Conservation (phyloP, 352 stramenopile genomes). For the Thraustotheca clavata region DNA sequence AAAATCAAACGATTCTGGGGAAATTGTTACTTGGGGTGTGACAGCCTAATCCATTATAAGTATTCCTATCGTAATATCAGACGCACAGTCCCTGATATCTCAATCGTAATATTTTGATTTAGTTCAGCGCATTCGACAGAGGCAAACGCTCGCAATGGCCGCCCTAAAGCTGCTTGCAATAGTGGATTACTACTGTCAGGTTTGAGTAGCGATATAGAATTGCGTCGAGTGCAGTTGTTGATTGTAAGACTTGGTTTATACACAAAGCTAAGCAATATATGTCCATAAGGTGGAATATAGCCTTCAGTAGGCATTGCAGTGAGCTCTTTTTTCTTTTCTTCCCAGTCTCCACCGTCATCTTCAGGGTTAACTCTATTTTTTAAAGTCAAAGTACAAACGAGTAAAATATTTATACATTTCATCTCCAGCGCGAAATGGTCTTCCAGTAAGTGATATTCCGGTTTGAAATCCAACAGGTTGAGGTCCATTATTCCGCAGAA, state of each 20-base stretch:
- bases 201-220: neutral
- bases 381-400: neutral
- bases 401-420: constrained; percentile 8
- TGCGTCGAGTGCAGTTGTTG: neutral
- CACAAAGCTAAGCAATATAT: constrained; percentile 15
- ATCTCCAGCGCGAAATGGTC: constrained; percentile 10
- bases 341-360: constrained; percentile 51
- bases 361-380: constrained; percentile 23
- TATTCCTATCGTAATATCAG: neutral
- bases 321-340: constrained; percentile 63
- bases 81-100: constrained; percentile 41
- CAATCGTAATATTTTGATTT: constrained; percentile 70
- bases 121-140: constrained; percentile 63
- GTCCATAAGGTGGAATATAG: constrained; percentile 36
- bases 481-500: constrained; percentile 72
- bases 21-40: constrained; percentile 39
- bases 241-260: constrained; percentile 9
- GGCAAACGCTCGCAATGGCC: constrained; percentile 48
- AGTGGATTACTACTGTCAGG: neutral
- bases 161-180: constrained; percentile 8
- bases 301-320: constrained; percentile 46
- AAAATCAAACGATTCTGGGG: constrained; percentile 53
- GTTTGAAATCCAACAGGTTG: constrained; percentile 54
- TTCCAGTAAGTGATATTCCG: constrained; percentile 16
- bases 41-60: constrained; percentile 28